phyloP scores from a whole-genome alignment of 306 rosid genomes.

The Mucuna pruriens region DNA sequence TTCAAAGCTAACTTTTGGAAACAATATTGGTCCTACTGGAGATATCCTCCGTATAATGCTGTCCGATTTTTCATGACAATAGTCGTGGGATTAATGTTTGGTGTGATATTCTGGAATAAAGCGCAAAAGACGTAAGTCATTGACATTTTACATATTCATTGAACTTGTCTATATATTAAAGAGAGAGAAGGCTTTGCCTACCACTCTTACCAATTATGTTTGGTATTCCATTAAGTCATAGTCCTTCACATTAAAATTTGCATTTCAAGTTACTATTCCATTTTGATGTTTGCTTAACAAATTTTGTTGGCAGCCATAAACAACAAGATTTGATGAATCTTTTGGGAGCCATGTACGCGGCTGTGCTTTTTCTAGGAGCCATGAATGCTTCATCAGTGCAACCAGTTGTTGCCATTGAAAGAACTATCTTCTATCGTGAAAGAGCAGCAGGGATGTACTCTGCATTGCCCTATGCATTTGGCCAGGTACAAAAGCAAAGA shows the following conservation, averaged over 20 bases:
- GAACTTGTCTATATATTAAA: not conserved
- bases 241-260: not conserved
- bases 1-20: slow-evolving; percentile 62
- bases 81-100: slow-evolving; percentile 53
- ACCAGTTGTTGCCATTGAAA: slow-evolving; percentile 63
- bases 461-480: slow-evolving; percentile 49
- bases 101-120: slow-evolving; percentile 63
- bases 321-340: slow-evolving; percentile 55
- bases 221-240: not conserved
- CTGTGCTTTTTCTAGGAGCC: slow-evolving; percentile 44
- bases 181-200: not conserved
- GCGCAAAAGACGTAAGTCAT: slow-evolving; percentile 52
- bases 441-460: slow-evolving; percentile 60
- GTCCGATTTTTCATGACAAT: slow-evolving; percentile 58
- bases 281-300: not conserved
- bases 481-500: slow-evolving; percentile 41
- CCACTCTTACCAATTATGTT: not conserved
- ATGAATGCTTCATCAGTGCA: slow-evolving; percentile 49
- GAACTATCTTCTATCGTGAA: slow-evolving; percentile 82
- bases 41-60: slow-evolving; percentile 61
- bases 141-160: not conserved
- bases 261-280: slow-evolving; percentile 17
- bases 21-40: slow-evolving; percentile 75
- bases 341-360: slow-evolving; percentile 71
- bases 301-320: slow-evolving; percentile 32